A percentile compares a stretch with the other conserved stretches of the same genome.
These are phyloP conservation scores for Ensete ventricosum DNA, from an alignment of 176 grass and related monocot species.

Conservation along the genomic window DNA sequence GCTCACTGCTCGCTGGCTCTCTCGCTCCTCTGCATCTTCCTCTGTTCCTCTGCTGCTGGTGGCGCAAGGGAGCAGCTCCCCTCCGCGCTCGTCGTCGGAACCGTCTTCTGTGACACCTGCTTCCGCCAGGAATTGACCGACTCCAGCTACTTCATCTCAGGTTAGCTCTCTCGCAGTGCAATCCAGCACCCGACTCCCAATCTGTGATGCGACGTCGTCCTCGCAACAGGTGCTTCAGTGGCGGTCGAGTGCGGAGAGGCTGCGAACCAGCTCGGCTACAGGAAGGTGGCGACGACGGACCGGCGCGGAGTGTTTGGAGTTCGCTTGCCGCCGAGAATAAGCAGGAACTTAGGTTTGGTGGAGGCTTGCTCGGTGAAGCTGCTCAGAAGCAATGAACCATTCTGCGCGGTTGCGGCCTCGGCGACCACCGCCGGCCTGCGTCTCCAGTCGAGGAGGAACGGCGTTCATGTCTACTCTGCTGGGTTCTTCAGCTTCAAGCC, in stretches of 20 bases:
- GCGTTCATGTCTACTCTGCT: neutral
- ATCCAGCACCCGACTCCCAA: neutral
- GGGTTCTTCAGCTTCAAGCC: slow-evolving; percentile 9
- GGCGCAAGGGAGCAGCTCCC: neutral
- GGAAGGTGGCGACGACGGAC: neutral
- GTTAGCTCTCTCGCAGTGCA: neutral
- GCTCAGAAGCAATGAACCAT: neutral
- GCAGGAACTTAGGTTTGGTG: neutral
- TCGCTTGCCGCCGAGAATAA: neutral
- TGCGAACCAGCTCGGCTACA: neutral
- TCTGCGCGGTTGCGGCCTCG: neutral
- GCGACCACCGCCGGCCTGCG: neutral
- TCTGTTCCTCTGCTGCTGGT: neutral
- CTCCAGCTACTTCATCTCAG: slow-evolving; percentile 12
- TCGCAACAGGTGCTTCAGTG: slow-evolving; percentile 6
- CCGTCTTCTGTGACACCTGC: slow-evolving; percentile 9
- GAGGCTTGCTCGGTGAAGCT: slow-evolving; percentile 8
- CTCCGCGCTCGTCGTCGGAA: slow-evolving; percentile 1
- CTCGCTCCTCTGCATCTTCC: neutral
- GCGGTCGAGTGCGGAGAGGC: neutral
- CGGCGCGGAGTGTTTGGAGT: slow-evolving; percentile 10
- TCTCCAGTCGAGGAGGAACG: neutral
- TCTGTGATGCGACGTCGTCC: neutral
- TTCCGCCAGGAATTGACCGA: slow-evolving; percentile 1
- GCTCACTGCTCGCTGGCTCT: neutral